Conservation (phyloP, 495 filamentous ascomycete genomes). For the Penicillium bialowiezense region DNA sequence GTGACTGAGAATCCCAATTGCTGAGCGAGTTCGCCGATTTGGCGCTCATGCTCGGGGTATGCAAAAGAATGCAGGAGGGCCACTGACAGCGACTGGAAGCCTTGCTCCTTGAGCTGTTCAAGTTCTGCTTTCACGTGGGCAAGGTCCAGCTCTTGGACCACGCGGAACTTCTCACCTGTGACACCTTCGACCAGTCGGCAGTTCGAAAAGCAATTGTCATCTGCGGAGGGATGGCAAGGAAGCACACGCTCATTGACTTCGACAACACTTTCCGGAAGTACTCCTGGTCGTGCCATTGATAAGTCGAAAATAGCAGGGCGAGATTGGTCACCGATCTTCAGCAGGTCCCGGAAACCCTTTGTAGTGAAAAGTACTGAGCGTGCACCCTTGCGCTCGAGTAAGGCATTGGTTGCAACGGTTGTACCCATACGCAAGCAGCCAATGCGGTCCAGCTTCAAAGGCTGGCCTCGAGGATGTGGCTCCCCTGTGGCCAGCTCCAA, state of each 20-base stretch:
- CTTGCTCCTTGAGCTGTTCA: constrained; percentile 40
- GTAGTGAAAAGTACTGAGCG: constrained; percentile 88
- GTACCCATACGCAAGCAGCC: constrained; percentile 87
- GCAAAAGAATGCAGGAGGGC: constrained; percentile 54
- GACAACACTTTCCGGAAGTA: constrained; percentile 71
- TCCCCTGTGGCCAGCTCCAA: constrained; percentile 74
- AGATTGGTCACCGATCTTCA: constrained; percentile 84
- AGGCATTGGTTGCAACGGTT: constrained; percentile 85
- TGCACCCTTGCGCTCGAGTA: constrained; percentile 93
- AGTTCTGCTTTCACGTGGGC: constrained; percentile 41
- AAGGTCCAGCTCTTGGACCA: constrained; percentile 42
- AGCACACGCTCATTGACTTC: constrained; percentile 77
- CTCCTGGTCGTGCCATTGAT: constrained; percentile 74
- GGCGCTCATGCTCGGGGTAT: constrained; percentile 51
- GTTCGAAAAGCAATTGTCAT: constrained; percentile 58
- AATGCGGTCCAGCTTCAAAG: constrained; percentile 79
- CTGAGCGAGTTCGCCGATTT: constrained; percentile 47
- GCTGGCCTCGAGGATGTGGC: constrained; percentile 74
- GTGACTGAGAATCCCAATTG: constrained; percentile 55
- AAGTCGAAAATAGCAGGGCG: constrained; percentile 82
- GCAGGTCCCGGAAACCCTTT: constrained; percentile 87
- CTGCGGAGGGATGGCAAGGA: constrained; percentile 44
- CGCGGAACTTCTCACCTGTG: constrained; percentile 50
- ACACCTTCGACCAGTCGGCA: constrained; percentile 43
- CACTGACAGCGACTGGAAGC: constrained; percentile 51